Percentiles rank a stretch among this genome's conserved stretches.
Conservation (phyloP, 2,329 filamentous ascomycete species). For the Alternaria sp. region DNA sequence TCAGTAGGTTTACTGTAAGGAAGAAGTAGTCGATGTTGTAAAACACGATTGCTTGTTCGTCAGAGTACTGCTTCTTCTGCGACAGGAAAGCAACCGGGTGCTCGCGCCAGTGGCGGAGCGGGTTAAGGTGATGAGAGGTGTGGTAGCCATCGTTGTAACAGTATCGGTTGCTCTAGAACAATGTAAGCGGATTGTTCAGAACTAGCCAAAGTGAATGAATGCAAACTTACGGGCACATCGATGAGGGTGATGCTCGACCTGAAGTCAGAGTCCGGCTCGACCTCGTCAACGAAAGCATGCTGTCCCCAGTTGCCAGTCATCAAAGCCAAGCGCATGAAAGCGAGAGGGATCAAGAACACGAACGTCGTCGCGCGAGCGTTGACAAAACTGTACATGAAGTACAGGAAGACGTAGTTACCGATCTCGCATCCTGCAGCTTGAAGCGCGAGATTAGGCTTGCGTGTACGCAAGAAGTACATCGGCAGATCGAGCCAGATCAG, state of each 20-base stretch:
- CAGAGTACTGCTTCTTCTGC: slow-evolving; percentile 70
- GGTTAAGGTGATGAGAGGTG: slow-evolving; percentile 81
- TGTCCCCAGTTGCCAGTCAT: slow-evolving; percentile 89
- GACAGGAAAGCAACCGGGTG: slow-evolving; percentile 76
- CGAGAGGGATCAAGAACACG: slow-evolving; percentile 70
- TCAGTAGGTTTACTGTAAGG: slow-evolving; percentile 71
- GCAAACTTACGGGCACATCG: slow-evolving; percentile 71
- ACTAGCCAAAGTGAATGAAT: rapidly evolving
- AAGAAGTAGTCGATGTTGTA: slow-evolving; percentile 83
- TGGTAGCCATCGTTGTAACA: slow-evolving; percentile 87
- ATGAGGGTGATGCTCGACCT: slow-evolving; percentile 80
- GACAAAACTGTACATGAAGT: slow-evolving; percentile 54
- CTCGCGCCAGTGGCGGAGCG: slow-evolving; percentile 79
- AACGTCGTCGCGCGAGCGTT: slow-evolving; percentile 67
- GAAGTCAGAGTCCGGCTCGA: slow-evolving; percentile 78
- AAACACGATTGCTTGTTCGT: slow-evolving; percentile 75
- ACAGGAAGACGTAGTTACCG: slow-evolving; percentile 56
- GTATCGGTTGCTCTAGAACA: slow-evolving; percentile 73
- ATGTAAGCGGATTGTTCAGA: not conserved
- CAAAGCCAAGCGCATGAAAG: slow-evolving; percentile 70
- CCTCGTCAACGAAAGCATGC: slow-evolving; percentile 78
- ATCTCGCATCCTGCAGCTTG: slow-evolving; percentile 69
- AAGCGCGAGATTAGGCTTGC: slow-evolving; percentile 61
- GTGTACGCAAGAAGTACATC: slow-evolving; percentile 71
- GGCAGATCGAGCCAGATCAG: slow-evolving; percentile 78